Evolutionary conservation across 1,284 basidiomycete species (phyloP).

Genomic region (Ceratobasidium sp.): DNA sequence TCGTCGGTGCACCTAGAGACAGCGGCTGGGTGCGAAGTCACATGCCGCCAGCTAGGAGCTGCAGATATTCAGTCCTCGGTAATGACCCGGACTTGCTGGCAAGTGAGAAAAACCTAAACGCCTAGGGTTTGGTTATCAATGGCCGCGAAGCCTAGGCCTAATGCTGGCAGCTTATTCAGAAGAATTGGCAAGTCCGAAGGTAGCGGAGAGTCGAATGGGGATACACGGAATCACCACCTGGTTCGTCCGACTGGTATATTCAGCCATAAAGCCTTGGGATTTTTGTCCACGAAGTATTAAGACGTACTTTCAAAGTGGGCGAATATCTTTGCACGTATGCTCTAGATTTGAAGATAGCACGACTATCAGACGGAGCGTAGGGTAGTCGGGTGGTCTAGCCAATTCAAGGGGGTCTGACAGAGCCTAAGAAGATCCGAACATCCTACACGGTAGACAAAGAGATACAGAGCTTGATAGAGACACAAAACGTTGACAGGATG

Average conservation of each 20-base stretch:
- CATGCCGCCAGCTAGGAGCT: background rate
- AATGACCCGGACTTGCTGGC: background rate
- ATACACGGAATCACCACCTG: background rate
- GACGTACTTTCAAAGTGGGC: background rate
- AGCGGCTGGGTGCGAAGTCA: background rate
- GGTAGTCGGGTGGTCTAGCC: background rate
- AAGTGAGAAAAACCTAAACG: background rate
- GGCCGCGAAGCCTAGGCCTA: background rate
- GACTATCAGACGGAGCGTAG: background rate
- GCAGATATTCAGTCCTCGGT: background rate
- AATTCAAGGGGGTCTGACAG: background rate
- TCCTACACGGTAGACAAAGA: background rate
- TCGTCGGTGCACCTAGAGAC: background rate
- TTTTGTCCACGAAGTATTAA: background rate
- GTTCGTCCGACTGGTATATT: background rate
- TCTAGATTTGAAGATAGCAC: background rate
- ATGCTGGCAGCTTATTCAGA: no score
- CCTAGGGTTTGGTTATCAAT: background rate
- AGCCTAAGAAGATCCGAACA: background rate
- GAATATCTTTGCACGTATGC: background rate
- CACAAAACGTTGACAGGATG: background rate
- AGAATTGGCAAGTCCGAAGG: background rate
- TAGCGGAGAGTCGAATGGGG: background rate
- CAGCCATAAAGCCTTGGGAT: background rate
- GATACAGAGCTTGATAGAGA: background rate